Evolutionary conservation across 345 rosid genomes (phyloP).

Genomic region (Linum tenue): DNA sequence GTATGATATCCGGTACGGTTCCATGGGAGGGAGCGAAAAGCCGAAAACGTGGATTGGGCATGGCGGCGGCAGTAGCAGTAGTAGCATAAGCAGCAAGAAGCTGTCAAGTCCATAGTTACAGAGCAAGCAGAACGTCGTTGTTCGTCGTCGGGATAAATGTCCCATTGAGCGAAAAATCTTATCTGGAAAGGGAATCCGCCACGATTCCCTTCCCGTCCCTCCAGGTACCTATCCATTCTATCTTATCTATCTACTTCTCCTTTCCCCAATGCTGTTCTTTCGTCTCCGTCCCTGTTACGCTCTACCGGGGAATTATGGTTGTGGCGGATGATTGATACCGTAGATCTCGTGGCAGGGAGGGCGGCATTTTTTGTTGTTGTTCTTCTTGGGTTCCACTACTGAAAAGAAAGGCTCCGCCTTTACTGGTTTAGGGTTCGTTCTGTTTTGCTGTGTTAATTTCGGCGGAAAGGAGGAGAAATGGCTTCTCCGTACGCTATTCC

Average conservation of each 20-base stretch:
- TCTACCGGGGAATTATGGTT: background rate
- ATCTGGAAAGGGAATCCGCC: constrained; percentile 1
- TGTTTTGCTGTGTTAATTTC: constrained; percentile 8
- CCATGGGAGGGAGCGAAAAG: background rate
- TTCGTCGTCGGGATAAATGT: background rate
- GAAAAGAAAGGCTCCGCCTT: background rate
- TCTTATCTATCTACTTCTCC: background rate
- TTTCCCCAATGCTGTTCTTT: background rate
- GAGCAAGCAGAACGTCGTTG: background rate
- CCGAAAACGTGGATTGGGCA: background rate
- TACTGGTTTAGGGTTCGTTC: constrained; percentile 11
- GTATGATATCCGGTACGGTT: too few relatives aligned
- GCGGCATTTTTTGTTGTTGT: background rate
- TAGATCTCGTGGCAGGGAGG: constrained; percentile 11
- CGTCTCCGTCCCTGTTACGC: background rate
- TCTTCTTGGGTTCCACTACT: too few relatives aligned
- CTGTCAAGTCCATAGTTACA: background rate
- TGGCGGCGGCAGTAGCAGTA: background rate
- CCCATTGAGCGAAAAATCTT: background rate
- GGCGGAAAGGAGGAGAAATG: constrained; percentile 15
- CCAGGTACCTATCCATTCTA: background rate
- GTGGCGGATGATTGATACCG: background rate
- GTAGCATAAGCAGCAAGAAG: background rate
- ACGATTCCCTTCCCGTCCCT: background rate
- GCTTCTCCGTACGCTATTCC: constrained; percentile 33